Evolutionary conservation across 495 filamentous ascomycete genomes (phyloP).

Genomic region (Penicillium desertorum): DNA sequence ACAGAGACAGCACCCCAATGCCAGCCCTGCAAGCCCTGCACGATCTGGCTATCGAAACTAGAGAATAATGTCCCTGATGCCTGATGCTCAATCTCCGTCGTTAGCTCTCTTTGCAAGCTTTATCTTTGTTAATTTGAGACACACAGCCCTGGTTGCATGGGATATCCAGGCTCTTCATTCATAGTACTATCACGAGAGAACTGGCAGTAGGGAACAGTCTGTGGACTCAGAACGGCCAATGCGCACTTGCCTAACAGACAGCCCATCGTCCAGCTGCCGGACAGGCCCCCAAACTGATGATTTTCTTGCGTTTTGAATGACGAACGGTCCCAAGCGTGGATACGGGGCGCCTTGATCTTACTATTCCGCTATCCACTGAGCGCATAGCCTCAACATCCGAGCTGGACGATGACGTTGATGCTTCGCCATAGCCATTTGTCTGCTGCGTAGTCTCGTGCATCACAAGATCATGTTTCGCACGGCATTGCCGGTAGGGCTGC

Average conservation of each 20-base stretch:
- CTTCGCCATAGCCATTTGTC: background rate
- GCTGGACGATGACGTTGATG: background rate
- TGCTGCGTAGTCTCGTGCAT: background rate
- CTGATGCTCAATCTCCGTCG: background rate
- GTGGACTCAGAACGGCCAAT: background rate
- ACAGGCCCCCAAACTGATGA: background rate
- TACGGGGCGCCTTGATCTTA: background rate
- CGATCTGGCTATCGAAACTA: slow-evolving; percentile 6
- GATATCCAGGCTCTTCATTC: background rate
- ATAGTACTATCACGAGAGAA: background rate
- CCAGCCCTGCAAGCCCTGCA: background rate
- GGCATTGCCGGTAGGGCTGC: background rate
- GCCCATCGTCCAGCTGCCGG: background rate
- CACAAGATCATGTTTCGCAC: background rate
- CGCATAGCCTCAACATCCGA: background rate
- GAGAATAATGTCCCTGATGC: background rate
- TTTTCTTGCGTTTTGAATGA: background rate
- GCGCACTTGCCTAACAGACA: background rate
- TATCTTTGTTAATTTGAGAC: background rate
- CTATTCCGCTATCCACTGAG: background rate
- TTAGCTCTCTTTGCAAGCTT: background rate
- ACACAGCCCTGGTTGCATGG: background rate
- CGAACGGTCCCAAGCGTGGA: background rate
- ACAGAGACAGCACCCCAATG: background rate
- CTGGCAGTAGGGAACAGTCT: background rate